A percentile compares a stretch with the other conserved stretches of the same genome.
These are phyloP conservation scores for Neofusicoccum ribis DNA, from an alignment of 2,329 filamentous ascomycete genomes.

Conservation along the genomic window DNA sequence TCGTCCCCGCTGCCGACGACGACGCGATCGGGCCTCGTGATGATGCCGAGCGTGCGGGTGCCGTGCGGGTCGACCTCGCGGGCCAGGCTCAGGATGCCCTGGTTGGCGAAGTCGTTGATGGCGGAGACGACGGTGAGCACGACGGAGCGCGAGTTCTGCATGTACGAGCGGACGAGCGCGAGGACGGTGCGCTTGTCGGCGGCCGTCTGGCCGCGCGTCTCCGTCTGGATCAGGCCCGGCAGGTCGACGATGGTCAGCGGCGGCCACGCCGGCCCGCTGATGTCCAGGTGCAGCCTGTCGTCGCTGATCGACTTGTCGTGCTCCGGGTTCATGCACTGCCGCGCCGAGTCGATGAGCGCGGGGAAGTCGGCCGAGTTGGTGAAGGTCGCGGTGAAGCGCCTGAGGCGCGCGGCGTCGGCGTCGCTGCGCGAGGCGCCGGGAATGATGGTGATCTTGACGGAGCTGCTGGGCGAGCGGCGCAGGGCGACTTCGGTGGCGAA, in stretches of 20 bases:
- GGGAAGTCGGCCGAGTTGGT: conserved; percentile 42
- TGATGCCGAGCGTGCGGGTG: conserved; percentile 54
- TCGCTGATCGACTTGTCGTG: conserved; percentile 25
- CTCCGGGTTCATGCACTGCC: conserved; percentile 47
- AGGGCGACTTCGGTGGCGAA: conserved; percentile 64
- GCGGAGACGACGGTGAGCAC: conserved; percentile 53
- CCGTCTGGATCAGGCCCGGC: conserved; percentile 41
- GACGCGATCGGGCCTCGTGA: conserved; percentile 57
- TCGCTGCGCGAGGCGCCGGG: conserved; percentile 23
- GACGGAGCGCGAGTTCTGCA: conserved; percentile 59
- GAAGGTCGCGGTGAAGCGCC: conserved; percentile 34
- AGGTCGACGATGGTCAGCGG: conserved; percentile 38
- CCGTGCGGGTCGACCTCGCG: conserved; percentile 49
- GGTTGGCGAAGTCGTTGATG: conserved; percentile 53
- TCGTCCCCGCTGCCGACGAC: conserved; percentile 43
- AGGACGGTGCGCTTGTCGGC: conserved; percentile 35
- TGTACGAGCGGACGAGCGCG: conserved; percentile 53
- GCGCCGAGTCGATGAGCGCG: conserved; percentile 45
- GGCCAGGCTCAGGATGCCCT: conserved; percentile 55
- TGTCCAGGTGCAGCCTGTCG: conserved; percentile 30
- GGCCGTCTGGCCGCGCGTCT: conserved; percentile 32
- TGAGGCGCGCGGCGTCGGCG: conserved; percentile 33
- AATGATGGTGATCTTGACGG: conserved; percentile 47
- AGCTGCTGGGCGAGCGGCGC: conserved; percentile 39
- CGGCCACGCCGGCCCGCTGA: conserved; percentile 27